phyloP scores from a whole-genome alignment of 129 eudicot genomes.

The Pseudognaphalium luteoalbum region DNA sequence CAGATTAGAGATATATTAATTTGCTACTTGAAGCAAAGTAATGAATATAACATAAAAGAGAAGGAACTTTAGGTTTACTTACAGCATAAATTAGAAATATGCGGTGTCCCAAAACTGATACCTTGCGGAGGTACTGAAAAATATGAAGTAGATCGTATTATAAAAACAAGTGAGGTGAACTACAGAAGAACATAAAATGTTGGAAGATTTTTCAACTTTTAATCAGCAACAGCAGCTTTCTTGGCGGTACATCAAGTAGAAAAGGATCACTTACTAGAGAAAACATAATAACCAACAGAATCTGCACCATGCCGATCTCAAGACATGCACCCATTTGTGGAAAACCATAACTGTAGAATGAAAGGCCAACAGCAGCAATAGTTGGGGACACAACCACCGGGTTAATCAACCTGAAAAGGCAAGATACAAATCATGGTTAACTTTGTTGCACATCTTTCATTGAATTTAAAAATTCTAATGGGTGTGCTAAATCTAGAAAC shows the following conservation, averaged over 20 bases:
- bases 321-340: constrained; percentile 85
- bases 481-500: constrained; percentile 4
- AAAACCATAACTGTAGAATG: constrained; percentile 94
- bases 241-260: neutral
- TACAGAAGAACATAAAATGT: constrained; percentile 1
- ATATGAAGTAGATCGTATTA: constrained; percentile 2
- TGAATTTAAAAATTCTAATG: neutral
- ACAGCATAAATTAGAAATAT: constrained; percentile 91
- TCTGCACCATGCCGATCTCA: constrained; percentile 87
- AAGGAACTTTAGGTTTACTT: constrained; percentile 30
- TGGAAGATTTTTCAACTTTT: constrained; percentile 1
- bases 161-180: neutral
- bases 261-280: constrained; percentile 65
- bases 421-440: constrained; percentile 8
- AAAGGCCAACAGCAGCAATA: constrained; percentile 96
- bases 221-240: constrained; percentile 11
- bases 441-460: neutral
- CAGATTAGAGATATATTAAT: constrained; percentile 6
- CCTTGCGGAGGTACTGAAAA: constrained; percentile 92
- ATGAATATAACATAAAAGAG: neutral
- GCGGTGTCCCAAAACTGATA: constrained; percentile 91
- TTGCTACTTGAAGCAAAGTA: neutral
- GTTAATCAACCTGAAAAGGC: constrained; percentile 61
- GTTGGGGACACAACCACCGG: constrained; percentile 99
- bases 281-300: constrained; percentile 71